Percentiles rank a stretch among this genome's conserved stretches.
phyloP scores from a whole-genome alignment of 1,139 yeast genomes.

The Pichia sp. region DNA sequence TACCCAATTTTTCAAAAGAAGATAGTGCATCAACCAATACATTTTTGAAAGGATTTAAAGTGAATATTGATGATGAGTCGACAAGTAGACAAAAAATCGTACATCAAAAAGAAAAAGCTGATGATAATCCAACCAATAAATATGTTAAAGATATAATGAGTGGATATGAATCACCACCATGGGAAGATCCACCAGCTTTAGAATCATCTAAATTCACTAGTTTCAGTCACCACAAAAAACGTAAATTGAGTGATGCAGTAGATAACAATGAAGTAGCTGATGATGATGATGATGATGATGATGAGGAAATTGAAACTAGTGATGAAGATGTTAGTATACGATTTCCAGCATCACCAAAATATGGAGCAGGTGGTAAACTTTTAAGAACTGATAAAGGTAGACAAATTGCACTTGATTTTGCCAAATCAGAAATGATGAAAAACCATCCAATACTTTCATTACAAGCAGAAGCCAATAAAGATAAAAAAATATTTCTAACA shows the following conservation, averaged over 20 bases:
- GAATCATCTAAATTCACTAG: constrained; percentile 21
- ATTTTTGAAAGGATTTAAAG: constrained; percentile 4
- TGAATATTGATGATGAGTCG: constrained; percentile 13
- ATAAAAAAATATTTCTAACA: background rate
- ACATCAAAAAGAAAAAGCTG: background rate
- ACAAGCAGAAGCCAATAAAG: background rate
- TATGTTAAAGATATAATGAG: constrained; percentile 12
- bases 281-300: background rate
- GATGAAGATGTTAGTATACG: constrained; percentile 33
- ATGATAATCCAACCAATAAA: background rate
- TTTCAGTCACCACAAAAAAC: background rate
- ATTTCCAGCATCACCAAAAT: constrained; percentile 47
- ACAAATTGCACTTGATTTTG: constrained; percentile 23
- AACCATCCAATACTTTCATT: constrained; percentile 16
- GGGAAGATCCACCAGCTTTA: constrained; percentile 30
- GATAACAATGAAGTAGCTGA: background rate
- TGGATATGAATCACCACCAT: constrained; percentile 21
- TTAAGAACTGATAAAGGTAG: constrained; percentile 22
- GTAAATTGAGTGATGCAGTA: background rate
- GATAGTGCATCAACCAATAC: constrained; percentile 1
- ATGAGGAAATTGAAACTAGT: constrained; percentile 6
- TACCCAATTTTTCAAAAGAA: background rate
- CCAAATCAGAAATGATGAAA: constrained; percentile 17
- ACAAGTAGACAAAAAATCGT: constrained; percentile 5
- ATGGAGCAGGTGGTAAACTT: constrained; percentile 29